Base-by-base conservation (phyloP, 1,284 basidiomycete genomes). In the Naganishia liquefaciens region DNA sequence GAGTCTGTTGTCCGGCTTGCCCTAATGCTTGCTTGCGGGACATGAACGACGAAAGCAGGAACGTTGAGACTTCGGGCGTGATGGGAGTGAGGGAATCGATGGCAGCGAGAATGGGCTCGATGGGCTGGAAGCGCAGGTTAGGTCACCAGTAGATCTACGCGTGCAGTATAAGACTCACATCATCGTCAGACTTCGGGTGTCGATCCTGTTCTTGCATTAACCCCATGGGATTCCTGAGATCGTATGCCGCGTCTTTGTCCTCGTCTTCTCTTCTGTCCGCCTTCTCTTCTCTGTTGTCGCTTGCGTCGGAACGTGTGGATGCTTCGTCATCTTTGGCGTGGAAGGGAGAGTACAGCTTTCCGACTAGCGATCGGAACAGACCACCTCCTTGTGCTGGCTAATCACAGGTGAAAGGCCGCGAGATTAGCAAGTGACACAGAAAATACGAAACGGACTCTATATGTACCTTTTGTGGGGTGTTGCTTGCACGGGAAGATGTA, bases 1-100 rank as follows among this genome's bases (percentile, higher is more conserved):
- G 39, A 19, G 50, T 61, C 42, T 65, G 55, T 42, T 54, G 55
- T 37, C 64, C 64, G 33, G 55, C 57, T 65, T 65, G 55, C 2
- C 57, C 64, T 11, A 49, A n/a, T 0, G 64, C 50, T 44, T 50
- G 49, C 49, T 65, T 65, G 25, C 27, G 30, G 2, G 50, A 51
- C 54, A 61, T 53, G 27, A 65, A 65, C 30, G 40, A n/a, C 19
- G 55, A 44, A 27, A 65, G 64, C 9, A 65, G 64, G 2, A 23
- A 21, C 19, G 64, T 65, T 5, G 64, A 60, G 5, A 30, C 39
- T 37, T 55, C 44, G 4, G 64, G 50, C 17, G 54, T 50, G 27
- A 64, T 64, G 1, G 47, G 54, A n/a, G 30, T 23, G 19, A 53
- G 30, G 23, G 55, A 60, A 9, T 49, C n/a, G 13, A 64, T 39